Evolutionary conservation across 2,329 filamentous ascomycete genomes (phyloP).

Genomic region (Septoria petroselini): DNA sequence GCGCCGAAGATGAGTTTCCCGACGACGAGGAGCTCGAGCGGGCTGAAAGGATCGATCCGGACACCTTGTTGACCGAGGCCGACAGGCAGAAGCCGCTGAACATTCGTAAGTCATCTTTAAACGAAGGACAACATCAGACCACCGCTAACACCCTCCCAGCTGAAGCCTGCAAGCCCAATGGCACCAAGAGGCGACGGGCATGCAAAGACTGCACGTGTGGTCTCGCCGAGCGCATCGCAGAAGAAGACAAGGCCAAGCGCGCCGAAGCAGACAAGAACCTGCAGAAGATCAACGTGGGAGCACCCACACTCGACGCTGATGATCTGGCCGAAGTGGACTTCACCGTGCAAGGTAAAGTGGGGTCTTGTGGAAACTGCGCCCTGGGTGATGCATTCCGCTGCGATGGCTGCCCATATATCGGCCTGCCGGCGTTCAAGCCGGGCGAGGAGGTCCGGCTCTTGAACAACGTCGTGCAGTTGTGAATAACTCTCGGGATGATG

Average conservation of each 20-base stretch:
- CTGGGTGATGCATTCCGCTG: slow-evolving; percentile 76
- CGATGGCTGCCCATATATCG: slow-evolving; percentile 76
- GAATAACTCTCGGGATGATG: slow-evolving; percentile 9
- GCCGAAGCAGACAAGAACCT: slow-evolving; percentile 57
- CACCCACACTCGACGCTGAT: slow-evolving; percentile 63
- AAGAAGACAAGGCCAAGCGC: slow-evolving; percentile 73
- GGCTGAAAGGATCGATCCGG: slow-evolving; percentile 88
- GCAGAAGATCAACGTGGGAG: slow-evolving; percentile 51
- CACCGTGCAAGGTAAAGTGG: slow-evolving; percentile 94
- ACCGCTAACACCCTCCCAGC: slow-evolving; percentile 53
- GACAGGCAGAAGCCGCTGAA: slow-evolving; percentile 75
- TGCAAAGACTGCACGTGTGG: slow-evolving; percentile 99
- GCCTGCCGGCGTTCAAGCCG: slow-evolving; percentile 91
- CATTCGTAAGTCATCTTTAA: slow-evolving; percentile 58
- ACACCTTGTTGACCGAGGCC: slow-evolving; percentile 78
- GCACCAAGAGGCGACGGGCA: slow-evolving; percentile 79
- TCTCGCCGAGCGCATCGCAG: slow-evolving; percentile 76
- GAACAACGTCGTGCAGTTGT: slow-evolving; percentile 83
- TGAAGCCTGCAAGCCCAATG: slow-evolving; percentile 77
- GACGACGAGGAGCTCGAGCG: slow-evolving; percentile 48
- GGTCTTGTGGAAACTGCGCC: slow-evolving; percentile 90
- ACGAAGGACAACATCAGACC: too few relatives aligned
- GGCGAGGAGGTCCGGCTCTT: slow-evolving; percentile 88
- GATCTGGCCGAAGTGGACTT: slow-evolving; percentile 92
- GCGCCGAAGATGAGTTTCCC: slow-evolving; percentile 44